Base-by-base conservation (phyloP, 164 flowering plant species). In the Vitis labrusca region DNA sequence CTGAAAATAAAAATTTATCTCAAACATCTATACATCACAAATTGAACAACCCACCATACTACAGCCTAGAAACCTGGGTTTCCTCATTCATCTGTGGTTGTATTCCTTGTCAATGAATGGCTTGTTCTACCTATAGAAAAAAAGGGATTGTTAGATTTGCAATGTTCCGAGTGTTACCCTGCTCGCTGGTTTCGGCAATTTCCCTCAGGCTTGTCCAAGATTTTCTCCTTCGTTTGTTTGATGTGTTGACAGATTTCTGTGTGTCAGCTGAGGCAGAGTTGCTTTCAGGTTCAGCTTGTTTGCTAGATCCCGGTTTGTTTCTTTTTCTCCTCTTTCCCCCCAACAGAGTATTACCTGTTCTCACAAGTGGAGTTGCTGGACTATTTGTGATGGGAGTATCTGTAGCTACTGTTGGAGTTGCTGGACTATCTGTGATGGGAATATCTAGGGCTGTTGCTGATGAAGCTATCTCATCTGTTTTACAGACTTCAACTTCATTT, bases 181-280 rank as follows among this genome's bases (percentile, higher is more conserved):
- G 76, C 66, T 81, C 76, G 29, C 66, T 68, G 14, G 71, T 77
- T 68, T 83, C 84, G 10, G 85, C 90, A 54, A 87, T 84, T 66
- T 90, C 88, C 80, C 82, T 88, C 70, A 85, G 70, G 64, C 82
- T 92, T 2, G 86, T 83, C 91, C 88, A 84, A 11, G 85, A 62
- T 78, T 81, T 88, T 77, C 82, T 85, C 75, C 68, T 84, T 63
- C 81, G 75, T 67, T 81, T 88, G 62, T 70, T 77, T 37, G 85
- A 75, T 5, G 61, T 19, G 50, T 61, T 59, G 7, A 37, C 59
- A 9, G 68, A 27, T 17, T 78, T 72, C 50, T 73, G 81, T 27
- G 55, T 68, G 23, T 77, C 84, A 3, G 59, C 47, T 2, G 64
- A 65, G 3, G 71, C 37, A 52, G 83, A 67, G 58, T 49, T 68